Percentiles rank a stretch among this genome's conserved stretches.
Evolutionary conservation across 2,329 filamentous ascomycete genomes (phyloP).

Genomic region (Blastomyces parvus): DNA sequence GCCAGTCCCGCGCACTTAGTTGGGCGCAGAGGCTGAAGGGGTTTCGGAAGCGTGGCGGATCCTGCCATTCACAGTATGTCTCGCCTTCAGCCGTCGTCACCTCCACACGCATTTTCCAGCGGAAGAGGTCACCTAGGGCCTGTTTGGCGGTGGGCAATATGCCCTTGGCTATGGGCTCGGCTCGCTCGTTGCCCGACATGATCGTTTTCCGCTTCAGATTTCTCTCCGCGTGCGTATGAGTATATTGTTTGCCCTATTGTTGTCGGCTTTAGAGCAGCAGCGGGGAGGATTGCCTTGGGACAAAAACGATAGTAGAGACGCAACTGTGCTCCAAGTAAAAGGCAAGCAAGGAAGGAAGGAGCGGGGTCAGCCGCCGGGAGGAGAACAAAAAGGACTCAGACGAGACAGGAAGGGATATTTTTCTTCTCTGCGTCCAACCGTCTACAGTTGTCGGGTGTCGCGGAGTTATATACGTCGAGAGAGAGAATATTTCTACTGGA

Average conservation of each 20-base stretch:
- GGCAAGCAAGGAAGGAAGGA: no score
- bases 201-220: neutral
- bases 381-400: no score
- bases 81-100: slow-evolving; percentile 57
- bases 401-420: no score
- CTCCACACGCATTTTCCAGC: slow-evolving; percentile 64
- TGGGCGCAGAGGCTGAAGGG: slow-evolving; percentile 59
- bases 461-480: no score
- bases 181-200: slow-evolving; percentile 37
- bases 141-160: slow-evolving; percentile 56
- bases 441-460: no score
- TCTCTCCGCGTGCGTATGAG: neutral
- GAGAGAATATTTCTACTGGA: no score
- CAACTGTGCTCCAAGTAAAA: no score
- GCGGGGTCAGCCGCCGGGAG: no score
- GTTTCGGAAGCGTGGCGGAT: slow-evolving; percentile 56
- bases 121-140: slow-evolving; percentile 55
- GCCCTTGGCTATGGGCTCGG: slow-evolving; percentile 59
- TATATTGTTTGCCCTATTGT: neutral
- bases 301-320: no score
- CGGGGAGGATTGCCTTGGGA: no score
- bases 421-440: no score
- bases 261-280: no score
- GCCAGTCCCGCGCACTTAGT: slow-evolving; percentile 58
- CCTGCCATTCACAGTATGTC: slow-evolving; percentile 57